Percentiles rank a stretch among this genome's conserved stretches.
Conservation (phyloP, 176 grass and related monocot genomes). For the Triticum turgidum region DNA sequence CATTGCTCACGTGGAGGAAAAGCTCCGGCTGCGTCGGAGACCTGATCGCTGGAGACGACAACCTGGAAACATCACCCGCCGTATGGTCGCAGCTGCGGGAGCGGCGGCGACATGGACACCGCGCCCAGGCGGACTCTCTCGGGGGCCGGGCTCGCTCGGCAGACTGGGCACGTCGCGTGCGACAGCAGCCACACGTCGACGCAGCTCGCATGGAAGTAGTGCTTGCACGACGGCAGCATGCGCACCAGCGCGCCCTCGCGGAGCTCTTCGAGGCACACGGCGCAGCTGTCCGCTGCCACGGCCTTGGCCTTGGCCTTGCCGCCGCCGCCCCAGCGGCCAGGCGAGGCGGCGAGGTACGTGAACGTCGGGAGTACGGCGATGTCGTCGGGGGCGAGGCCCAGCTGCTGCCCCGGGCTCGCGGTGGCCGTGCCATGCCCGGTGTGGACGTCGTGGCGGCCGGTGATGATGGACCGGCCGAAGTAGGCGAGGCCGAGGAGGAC, state of each 20-base stretch:
- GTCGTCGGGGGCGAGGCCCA: conserved; percentile 34
- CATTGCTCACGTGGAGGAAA: not conserved
- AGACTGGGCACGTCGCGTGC: conserved; percentile 50
- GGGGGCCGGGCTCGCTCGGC: conserved; percentile 23
- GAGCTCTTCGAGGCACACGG: conserved; percentile 51
- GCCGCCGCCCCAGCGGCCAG: not conserved
- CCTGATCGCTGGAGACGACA: conserved; percentile 17
- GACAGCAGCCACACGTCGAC: conserved; percentile 60
- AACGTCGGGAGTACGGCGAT: conserved; percentile 52
- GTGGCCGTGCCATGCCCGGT: not conserved
- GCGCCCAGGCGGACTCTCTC: conserved; percentile 23
- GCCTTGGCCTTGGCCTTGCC: not conserved
- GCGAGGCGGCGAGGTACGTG: conserved; percentile 35
- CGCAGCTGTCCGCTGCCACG: conserved; percentile 30
- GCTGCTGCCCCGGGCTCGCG: not conserved
- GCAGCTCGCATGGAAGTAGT: conserved; percentile 56
- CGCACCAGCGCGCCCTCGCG: conserved; percentile 32
- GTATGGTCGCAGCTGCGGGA: conserved; percentile 33
- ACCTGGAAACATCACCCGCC: not conserved
- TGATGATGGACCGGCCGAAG: not conserved
- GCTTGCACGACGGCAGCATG: conserved; percentile 56
- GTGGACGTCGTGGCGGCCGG: not conserved
- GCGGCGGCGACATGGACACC: conserved; percentile 38
- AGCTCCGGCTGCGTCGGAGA: not conserved
- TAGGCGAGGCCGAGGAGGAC: conserved; percentile 29